Conservation (phyloP, 164 flowering plant species). For the Nymphaea thermarum region DNA sequence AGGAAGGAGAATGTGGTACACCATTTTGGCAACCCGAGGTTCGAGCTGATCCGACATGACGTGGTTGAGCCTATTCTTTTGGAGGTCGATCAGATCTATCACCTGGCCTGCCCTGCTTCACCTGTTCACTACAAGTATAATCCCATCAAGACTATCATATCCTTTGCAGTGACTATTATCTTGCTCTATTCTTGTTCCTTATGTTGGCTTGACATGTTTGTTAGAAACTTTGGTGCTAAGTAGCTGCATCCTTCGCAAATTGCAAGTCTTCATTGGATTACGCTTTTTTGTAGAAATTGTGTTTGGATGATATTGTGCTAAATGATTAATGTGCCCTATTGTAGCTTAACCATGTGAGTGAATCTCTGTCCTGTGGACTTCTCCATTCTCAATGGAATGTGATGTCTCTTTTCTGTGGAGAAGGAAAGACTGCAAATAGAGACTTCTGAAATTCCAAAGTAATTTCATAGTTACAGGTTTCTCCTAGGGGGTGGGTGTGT, state of each 20-base stretch:
- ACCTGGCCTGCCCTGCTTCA: conserved; percentile 93
- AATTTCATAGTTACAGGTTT: too few relatives aligned
- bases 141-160: conserved; percentile 94
- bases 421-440: too few relatives aligned
- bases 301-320: too few relatives aligned
- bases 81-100: conserved; percentile 98
- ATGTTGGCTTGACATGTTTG: background rate
- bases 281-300: background rate
- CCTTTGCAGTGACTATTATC: conserved; percentile 23
- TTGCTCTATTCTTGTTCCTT: background rate
- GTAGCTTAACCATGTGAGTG: too few relatives aligned
- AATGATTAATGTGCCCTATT: background rate
- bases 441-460: too few relatives aligned
- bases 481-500: too few relatives aligned
- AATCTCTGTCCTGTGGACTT: too few relatives aligned
- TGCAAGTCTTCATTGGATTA: background rate
- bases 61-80: conserved; percentile 93
- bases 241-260: too few relatives aligned
- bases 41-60: conserved; percentile 90
- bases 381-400: too few relatives aligned
- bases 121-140: conserved; percentile 95
- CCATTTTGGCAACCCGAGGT: conserved; percentile 68
- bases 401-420: too few relatives aligned
- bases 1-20: conserved; percentile 90
- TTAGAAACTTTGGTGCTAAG: background rate